Conservation (phyloP, 495 filamentous ascomycete species). For the Trypethelium eluteriae region DNA sequence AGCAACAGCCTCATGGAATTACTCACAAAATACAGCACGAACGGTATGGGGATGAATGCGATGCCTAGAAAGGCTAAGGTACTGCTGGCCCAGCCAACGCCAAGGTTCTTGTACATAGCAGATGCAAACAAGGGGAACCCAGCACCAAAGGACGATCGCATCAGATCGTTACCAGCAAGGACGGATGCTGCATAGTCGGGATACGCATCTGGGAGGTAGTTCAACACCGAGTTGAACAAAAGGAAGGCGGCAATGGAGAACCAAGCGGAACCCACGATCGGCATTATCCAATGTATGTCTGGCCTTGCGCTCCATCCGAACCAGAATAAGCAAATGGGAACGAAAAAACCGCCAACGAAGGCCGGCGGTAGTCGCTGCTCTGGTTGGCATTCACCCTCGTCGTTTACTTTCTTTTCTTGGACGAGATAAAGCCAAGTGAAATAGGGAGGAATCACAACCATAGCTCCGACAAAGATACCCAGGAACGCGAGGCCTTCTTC, state of each 20-base stretch:
- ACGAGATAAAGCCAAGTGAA: constrained; percentile 41
- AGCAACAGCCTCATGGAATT: not conserved
- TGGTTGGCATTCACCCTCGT: constrained; percentile 35
- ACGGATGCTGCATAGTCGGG: constrained; percentile 40
- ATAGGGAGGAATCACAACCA: constrained; percentile 41
- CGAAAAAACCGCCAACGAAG: constrained; percentile 39
- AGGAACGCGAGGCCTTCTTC: constrained; percentile 46
- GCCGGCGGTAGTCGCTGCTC: constrained; percentile 42
- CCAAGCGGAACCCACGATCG: constrained; percentile 45
- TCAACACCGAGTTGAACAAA: constrained; percentile 47
- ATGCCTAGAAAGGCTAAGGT: constrained; percentile 31
- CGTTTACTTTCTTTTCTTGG: constrained; percentile 39
- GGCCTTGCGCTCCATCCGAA: constrained; percentile 43
- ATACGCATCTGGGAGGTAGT: constrained; percentile 34
- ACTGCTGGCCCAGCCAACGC: constrained; percentile 31
- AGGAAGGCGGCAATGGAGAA: constrained; percentile 49
- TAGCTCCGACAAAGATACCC: constrained; percentile 41
- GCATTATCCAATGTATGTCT: constrained; percentile 47
- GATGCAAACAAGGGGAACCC: constrained; percentile 45
- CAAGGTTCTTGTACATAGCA: constrained; percentile 36
- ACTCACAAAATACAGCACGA: constrained; percentile 30
- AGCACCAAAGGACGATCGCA: constrained; percentile 43
- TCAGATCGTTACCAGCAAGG: constrained; percentile 47
- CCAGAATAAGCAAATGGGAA: constrained; percentile 46
- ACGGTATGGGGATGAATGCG: constrained; percentile 36